Percentiles rank a stretch among this genome's conserved stretches.
phyloP scores from a whole-genome alignment of 2,329 filamentous ascomycete species.

The Fusarium miscanthi region DNA sequence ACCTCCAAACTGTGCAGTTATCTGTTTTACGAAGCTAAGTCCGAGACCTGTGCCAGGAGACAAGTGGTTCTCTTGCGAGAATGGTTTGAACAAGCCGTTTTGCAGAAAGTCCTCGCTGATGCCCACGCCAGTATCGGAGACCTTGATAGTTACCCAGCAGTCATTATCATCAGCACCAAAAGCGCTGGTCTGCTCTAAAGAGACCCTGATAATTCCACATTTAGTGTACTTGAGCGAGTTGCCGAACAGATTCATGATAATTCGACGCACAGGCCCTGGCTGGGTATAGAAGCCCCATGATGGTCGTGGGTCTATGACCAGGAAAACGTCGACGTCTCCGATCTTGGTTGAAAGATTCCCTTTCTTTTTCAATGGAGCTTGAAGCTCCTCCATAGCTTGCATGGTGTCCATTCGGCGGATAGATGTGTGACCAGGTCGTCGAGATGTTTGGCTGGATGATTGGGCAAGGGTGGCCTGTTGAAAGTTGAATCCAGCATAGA shows the following conservation, averaged over 20 bases:
- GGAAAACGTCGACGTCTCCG: slow-evolving; percentile 47
- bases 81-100: slow-evolving; percentile 70
- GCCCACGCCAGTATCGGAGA: slow-evolving; percentile 73
- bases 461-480: slow-evolving; percentile 42
- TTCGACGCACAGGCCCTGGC: slow-evolving; percentile 61
- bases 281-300: slow-evolving; percentile 66
- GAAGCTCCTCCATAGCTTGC: slow-evolving; percentile 54
- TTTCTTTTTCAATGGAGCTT: neutral
- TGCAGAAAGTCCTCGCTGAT: slow-evolving; percentile 72
- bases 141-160: slow-evolving; percentile 53
- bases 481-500: slow-evolving; percentile 59
- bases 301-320: slow-evolving; percentile 54
- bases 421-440: slow-evolving; percentile 22
- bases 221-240: slow-evolving; percentile 72
- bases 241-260: slow-evolving; percentile 72
- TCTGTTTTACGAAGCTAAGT: slow-evolving; percentile 70
- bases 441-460: slow-evolving; percentile 5
- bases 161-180: neutral
- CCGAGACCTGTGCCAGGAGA: slow-evolving; percentile 72
- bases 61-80: slow-evolving; percentile 71
- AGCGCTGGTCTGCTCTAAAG: slow-evolving; percentile 37
- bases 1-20: slow-evolving; percentile 69
- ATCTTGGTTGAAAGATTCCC: slow-evolving; percentile 16
- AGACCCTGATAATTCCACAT: slow-evolving; percentile 48
- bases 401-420: slow-evolving; percentile 49